Evolutionary conservation across 202 grass and related monocot genomes (phyloP).

Genomic region (Zizania palustris): DNA sequence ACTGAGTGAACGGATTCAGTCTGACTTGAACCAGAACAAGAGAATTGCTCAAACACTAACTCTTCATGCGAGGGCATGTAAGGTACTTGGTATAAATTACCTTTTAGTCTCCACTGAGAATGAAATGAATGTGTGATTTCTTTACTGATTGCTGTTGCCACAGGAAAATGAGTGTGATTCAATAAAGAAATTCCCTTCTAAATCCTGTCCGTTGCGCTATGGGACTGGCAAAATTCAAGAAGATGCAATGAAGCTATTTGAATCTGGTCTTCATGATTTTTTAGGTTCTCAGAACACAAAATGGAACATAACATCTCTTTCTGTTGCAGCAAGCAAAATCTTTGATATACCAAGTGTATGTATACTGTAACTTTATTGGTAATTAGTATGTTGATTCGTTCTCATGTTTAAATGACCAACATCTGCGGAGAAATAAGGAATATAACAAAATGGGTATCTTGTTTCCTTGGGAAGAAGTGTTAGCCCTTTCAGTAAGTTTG

Average conservation of each 20-base stretch:
- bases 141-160: conserved; percentile 12
- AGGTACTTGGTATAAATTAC: conserved; percentile 55
- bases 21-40: conserved; percentile 88
- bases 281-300: conserved; percentile 66
- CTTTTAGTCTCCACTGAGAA: not conserved
- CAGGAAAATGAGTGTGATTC: conserved; percentile 56
- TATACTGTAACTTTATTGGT: conserved; percentile 23
- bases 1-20: conserved; percentile 79
- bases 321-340: conserved; percentile 95
- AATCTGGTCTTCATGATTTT: conserved; percentile 77
- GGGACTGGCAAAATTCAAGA: conserved; percentile 88
- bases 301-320: conserved; percentile 91
- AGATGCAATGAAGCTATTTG: conserved; percentile 90
- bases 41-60: conserved; percentile 79
- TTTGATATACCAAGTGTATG: conserved; percentile 77
- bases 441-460: not conserved
- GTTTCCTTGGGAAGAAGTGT: conserved; percentile 3
- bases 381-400: not conserved
- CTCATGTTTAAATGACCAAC: not conserved
- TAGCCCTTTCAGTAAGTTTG: conserved; percentile 15
- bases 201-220: conserved; percentile 89
- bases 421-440: conserved; percentile 15
- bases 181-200: conserved; percentile 87
- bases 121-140: conserved; percentile 3
- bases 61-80: conserved; percentile 75